Evolutionary conservation across 441 rosid species (phyloP), one percentile per base, ranked within the genome.

Genomic region (Flueggea neowawraea): DNA sequence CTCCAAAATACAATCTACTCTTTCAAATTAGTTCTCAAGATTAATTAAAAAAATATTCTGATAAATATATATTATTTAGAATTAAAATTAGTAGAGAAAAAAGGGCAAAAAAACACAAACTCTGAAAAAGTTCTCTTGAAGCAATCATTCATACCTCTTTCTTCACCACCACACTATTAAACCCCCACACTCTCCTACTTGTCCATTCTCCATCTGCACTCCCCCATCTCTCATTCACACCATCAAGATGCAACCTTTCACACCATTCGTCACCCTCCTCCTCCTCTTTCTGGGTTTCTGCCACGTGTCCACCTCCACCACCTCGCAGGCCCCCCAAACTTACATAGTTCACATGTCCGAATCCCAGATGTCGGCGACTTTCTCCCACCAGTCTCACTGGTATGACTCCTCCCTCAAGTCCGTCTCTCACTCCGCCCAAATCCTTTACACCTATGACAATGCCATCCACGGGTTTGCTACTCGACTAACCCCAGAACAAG

Each of bases 271-370:
- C 62, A 49, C 69, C 10, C 6, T 67, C 4, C 2, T 62, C 68
- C 15, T 66, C 58, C 62, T 80, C 12, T 61, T 70, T 56, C 75
- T 86, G 73, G 67, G 76, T 61, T 14, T 72, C 15, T 57, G 64
- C 81, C 72, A 72, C 60, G 70, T 69, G 70, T 74, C 77, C 56
- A 22, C 28, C 28, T 22, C 28, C 28, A 22, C 28, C 28, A 22
- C 43, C 17, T 22, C 16, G 74, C 73, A 8, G 54, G 2, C 0
- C 12, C 31, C 52, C 4, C 16, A 55, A 28, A 87, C 95, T 12
- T 92, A 84, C 90, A 88, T 90, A 51, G 90, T 92, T 45, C 94
- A 90, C 84, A 84, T 86, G 90, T 73, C 79, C 5, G 78, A 71
- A 76, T 78, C 86, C 64, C 65, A 81, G 75, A 88, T 87, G 91